Evolutionary conservation across 2,329 filamentous ascomycete genomes (phyloP).

Genomic region (Dothideomycetidae sp.): DNA sequence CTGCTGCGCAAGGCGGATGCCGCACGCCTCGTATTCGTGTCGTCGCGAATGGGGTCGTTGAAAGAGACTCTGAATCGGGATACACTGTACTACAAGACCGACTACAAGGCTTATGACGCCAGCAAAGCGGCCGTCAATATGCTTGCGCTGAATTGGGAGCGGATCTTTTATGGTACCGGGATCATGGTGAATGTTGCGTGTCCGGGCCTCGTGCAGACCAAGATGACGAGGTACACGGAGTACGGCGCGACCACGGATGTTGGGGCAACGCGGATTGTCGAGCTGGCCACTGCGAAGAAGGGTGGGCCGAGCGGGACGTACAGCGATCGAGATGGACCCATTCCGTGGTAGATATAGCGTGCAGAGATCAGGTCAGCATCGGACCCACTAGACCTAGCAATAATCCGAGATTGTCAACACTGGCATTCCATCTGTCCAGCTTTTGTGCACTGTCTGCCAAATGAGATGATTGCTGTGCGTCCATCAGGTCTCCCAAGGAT

Average conservation of each 20-base stretch:
- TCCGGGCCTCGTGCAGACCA: not conserved
- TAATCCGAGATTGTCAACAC: not conserved
- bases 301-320: not conserved
- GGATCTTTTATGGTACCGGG: not conserved
- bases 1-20: slow-evolving; percentile 12
- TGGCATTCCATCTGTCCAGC: not conserved
- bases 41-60: not conserved
- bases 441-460: not conserved
- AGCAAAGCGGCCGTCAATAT: not conserved
- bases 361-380: not conserved
- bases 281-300: not conserved
- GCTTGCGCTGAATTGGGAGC: not conserved
- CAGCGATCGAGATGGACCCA: not conserved
- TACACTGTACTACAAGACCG: not conserved
- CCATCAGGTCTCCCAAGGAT: not conserved
- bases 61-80: not conserved
- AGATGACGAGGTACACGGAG: not conserved
- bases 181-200: not conserved
- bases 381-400: not conserved
- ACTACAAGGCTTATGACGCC: not conserved
- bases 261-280: not conserved
- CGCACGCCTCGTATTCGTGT: not conserved
- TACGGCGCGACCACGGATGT: not conserved
- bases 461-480: not conserved
- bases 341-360: not conserved